phyloP scores from a whole-genome alignment of 495 filamentous ascomycete species.

The Daldinia vernicosa region DNA sequence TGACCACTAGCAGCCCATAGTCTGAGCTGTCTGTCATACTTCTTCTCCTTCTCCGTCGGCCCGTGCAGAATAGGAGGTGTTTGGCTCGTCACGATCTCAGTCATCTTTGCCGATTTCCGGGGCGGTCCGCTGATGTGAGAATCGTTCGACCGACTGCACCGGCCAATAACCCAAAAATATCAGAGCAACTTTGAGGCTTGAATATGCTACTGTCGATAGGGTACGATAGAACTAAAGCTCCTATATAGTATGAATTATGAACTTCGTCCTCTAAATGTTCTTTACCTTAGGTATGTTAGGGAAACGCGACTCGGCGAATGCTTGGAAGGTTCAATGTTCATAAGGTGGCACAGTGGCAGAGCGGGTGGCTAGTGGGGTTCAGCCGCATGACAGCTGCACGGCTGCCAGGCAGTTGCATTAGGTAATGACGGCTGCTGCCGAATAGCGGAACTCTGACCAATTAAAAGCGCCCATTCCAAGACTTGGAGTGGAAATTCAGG shows the following conservation, averaged over 20 bases:
- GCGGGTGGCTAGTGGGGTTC: constrained; percentile 19
- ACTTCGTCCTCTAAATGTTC: not conserved
- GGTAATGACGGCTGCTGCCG: not conserved
- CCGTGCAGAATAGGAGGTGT: constrained; percentile 64
- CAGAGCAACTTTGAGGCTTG: not conserved
- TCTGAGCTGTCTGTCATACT: constrained; percentile 95
- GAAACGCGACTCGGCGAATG: not conserved
- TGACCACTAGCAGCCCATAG: constrained; percentile 96
- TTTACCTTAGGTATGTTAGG: too few relatives aligned
- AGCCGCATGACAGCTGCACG: constrained; percentile 13
- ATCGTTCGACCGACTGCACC: constrained; percentile 4
- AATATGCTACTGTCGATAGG: not conserved
- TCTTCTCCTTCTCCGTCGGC: constrained; percentile 87
- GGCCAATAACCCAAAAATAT: constrained; percentile 2
- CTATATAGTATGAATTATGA: not conserved
- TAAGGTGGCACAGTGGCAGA: not conserved
- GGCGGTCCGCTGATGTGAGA: constrained; percentile 20
- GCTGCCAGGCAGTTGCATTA: not conserved
- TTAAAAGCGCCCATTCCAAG: not conserved
- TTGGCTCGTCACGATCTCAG: constrained; percentile 57
- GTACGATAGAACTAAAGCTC: not conserved
- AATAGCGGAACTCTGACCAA: not conserved
- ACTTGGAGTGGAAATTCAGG: too few relatives aligned
- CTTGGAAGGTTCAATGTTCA: not conserved
- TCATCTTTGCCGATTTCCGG: constrained; percentile 49